Evolutionary conservation across 495 filamentous ascomycete genomes (phyloP).

Genomic region (Pyrenopolyporus hunteri): DNA sequence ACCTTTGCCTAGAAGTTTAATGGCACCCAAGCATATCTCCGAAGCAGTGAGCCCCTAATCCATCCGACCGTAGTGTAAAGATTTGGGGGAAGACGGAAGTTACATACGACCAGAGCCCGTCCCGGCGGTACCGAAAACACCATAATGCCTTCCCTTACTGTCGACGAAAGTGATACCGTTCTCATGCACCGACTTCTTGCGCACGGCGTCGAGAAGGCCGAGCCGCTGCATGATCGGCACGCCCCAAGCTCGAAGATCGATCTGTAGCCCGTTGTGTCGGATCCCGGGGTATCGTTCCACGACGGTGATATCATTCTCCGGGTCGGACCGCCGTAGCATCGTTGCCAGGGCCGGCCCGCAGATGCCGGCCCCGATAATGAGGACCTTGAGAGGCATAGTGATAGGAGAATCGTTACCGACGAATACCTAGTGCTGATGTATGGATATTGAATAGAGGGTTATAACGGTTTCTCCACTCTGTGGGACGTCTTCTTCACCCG

Average conservation of each 20-base stretch:
- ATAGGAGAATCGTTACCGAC: neutral
- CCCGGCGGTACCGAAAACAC: slow-evolving; percentile 44
- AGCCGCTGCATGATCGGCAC: slow-evolving; percentile 57
- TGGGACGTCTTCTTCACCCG: too few relatives aligned
- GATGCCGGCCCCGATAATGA: slow-evolving; percentile 90
- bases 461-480: too few relatives aligned
- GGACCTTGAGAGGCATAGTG: slow-evolving; percentile 60
- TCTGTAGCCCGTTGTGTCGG: slow-evolving; percentile 52
- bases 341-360: slow-evolving; percentile 79
- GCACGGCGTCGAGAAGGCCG: slow-evolving; percentile 51
- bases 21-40: neutral
- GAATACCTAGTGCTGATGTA: neutral
- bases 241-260: slow-evolving; percentile 56
- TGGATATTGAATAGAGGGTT: neutral
- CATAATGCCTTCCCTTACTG: slow-evolving; percentile 44
- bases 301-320: slow-evolving; percentile 54
- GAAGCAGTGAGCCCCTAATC: too few relatives aligned
- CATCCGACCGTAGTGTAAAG: too few relatives aligned
- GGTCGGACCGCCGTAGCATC: slow-evolving; percentile 45
- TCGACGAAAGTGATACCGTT: slow-evolving; percentile 51
- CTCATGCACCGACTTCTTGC: slow-evolving; percentile 44
- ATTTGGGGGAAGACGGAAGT: neutral
- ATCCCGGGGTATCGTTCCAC: slow-evolving; percentile 55
- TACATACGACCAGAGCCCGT: slow-evolving; percentile 41
- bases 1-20: neutral